These are phyloP conservation scores for Neurospora cerealis DNA, from an alignment of 495 filamentous ascomycete genomes.

Conservation along the genomic window DNA sequence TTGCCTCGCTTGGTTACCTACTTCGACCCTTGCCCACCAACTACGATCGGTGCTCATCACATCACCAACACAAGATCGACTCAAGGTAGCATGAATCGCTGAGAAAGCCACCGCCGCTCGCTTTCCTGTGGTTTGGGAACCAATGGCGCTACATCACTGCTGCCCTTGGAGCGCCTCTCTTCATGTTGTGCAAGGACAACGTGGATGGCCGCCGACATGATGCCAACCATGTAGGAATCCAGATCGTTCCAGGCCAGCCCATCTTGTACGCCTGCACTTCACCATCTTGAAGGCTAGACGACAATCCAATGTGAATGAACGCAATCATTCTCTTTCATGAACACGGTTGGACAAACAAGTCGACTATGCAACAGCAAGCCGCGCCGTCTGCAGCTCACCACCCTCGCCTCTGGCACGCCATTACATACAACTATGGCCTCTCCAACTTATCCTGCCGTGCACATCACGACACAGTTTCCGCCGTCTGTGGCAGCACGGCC, in stretches of 20 bases:
- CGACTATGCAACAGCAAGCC: neutral
- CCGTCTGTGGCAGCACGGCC: neutral
- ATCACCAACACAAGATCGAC: neutral
- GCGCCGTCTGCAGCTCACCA: neutral
- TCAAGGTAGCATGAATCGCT: neutral
- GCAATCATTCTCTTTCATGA: neutral
- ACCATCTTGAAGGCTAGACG: neutral
- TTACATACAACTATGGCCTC: neutral
- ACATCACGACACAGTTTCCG: neutral
- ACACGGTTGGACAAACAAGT: neutral
- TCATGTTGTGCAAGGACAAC: neutral
- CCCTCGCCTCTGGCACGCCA: neutral
- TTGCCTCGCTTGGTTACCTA: neutral
- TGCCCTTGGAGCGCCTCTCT: neutral
- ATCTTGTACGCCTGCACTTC: neutral
- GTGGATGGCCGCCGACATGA: neutral
- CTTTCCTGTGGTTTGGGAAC: neutral
- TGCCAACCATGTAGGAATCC: neutral
- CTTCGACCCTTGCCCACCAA: neutral
- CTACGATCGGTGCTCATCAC: neutral
- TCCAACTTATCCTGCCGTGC: neutral
- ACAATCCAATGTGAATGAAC: neutral
- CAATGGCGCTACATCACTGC: neutral
- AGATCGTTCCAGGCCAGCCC: neutral
- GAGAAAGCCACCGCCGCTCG: neutral